Evolutionary conservation across 139 green algal species (phyloP).

Genomic region (Tetratostichococcus sp.): DNA sequence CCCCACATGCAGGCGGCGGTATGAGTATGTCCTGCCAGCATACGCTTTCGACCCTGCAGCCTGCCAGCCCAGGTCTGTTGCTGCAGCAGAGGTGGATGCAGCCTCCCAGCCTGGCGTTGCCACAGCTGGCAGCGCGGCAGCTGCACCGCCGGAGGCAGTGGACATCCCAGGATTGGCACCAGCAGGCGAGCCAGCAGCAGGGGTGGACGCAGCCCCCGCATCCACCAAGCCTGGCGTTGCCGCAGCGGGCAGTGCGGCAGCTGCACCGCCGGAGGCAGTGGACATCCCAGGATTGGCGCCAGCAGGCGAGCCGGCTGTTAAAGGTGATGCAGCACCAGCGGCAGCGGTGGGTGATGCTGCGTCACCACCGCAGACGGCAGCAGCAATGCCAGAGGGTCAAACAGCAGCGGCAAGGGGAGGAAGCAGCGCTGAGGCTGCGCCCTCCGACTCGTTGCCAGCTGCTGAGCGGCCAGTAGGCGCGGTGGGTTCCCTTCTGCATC

Average conservation of each 20-base stretch:
- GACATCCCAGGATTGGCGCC: too few relatives aligned
- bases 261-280: background rate
- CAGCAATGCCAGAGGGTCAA: too few relatives aligned
- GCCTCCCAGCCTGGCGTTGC: too few relatives aligned
- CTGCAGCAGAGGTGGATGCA: background rate
- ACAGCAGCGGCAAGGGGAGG: too few relatives aligned
- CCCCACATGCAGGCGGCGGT: constrained; percentile 37
- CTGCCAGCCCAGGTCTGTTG: constrained; percentile 3
- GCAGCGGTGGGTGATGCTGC: background rate
- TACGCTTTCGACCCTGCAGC: constrained; percentile 71
- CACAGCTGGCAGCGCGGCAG: background rate
- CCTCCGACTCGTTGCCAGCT: too few relatives aligned
- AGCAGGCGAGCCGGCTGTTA: background rate
- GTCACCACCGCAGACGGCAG: background rate
- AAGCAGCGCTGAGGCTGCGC: too few relatives aligned
- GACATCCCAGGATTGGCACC: too few relatives aligned
- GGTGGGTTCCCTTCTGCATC: too few relatives aligned
- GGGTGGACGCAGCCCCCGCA: background rate
- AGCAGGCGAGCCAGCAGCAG: background rate
- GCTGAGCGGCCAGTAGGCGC: too few relatives aligned
- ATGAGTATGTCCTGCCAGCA: constrained; percentile 94
- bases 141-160: background rate
- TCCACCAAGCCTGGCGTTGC: background rate
- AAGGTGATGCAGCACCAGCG: background rate
- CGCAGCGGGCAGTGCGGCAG: background rate